Percentiles rank a stretch among this genome's conserved stretches.
phyloP scores from a whole-genome alignment of 495 filamentous ascomycete genomes.

The Podospora anserina region DNA sequence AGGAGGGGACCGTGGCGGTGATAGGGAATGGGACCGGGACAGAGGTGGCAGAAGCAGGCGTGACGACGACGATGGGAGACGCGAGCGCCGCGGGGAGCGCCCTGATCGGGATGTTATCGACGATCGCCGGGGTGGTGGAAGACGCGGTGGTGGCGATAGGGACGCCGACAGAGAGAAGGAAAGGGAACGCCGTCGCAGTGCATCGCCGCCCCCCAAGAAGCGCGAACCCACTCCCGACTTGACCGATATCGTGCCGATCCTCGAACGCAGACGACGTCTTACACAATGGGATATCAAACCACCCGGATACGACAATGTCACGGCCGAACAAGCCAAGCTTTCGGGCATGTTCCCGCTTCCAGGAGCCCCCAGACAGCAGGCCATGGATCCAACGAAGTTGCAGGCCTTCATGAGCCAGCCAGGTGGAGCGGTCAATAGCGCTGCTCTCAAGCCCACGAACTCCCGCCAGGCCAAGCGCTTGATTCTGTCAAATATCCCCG shows the following conservation, averaged over 20 bases:
- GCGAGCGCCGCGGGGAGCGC: slow-evolving; percentile 33
- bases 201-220: slow-evolving; percentile 79
- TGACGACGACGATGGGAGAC: slow-evolving; percentile 47
- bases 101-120: slow-evolving; percentile 45
- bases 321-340: slow-evolving; percentile 96
- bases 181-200: slow-evolving; percentile 67
- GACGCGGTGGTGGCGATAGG: slow-evolving; percentile 49
- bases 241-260: slow-evolving; percentile 73
- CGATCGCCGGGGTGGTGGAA: slow-evolving; percentile 48
- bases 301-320: slow-evolving; percentile 96
- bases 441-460: slow-evolving; percentile 85
- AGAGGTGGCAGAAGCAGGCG: slow-evolving; percentile 42
- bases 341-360: slow-evolving; percentile 99
- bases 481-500: slow-evolving; percentile 77
- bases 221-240: slow-evolving; percentile 93
- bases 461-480: slow-evolving; percentile 90
- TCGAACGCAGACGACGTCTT: slow-evolving; percentile 80
- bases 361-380: slow-evolving; percentile 89
- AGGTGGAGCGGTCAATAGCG: slow-evolving; percentile 62
- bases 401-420: slow-evolving; percentile 95
- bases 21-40: slow-evolving; percentile 47
- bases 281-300: slow-evolving; percentile 99
- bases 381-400: slow-evolving; percentile 91
- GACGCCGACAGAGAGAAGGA: slow-evolving; percentile 46
- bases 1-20: slow-evolving; percentile 64